Conservation (phyloP, 2,329 filamentous ascomycete species). For the Fusarium illudens region DNA sequence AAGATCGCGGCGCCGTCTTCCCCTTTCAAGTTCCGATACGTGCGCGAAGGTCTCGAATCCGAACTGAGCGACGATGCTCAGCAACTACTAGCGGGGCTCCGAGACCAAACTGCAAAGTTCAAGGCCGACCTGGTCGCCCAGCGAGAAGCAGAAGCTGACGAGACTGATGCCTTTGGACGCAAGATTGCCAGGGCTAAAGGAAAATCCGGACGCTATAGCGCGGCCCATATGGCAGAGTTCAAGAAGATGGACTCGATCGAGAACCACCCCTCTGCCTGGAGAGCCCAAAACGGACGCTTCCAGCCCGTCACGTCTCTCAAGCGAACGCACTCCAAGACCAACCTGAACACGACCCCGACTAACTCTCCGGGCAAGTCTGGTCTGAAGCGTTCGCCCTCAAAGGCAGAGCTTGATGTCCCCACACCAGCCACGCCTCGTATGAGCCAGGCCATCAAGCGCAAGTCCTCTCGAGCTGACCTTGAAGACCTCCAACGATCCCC, state of each 20-base stretch:
- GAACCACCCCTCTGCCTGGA: constrained; percentile 81
- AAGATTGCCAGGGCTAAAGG: constrained; percentile 84
- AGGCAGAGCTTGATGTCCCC: constrained; percentile 60
- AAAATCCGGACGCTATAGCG: constrained; percentile 81
- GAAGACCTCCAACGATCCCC: constrained; percentile 44
- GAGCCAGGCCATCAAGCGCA: constrained; percentile 49
- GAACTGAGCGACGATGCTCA: constrained; percentile 69
- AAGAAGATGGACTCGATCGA: constrained; percentile 98
- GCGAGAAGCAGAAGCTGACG: constrained; percentile 62
- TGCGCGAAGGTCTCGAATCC: constrained; percentile 58
- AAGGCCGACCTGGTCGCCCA: constrained; percentile 73
- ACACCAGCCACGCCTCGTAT: constrained; percentile 55
- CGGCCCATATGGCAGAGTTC: constrained; percentile 86
- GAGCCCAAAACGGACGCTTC: constrained; percentile 63
- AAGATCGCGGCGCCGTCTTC: constrained; percentile 64
- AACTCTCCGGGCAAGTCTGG: constrained; percentile 46
- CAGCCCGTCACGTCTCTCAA: constrained; percentile 58
- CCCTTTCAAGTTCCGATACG: constrained; percentile 75
- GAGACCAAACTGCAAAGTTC: constrained; percentile 75
- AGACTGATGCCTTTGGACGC: constrained; percentile 59
- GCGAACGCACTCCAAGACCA: constrained; percentile 57
- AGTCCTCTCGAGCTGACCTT: constrained; percentile 43
- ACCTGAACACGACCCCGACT: constrained; percentile 49
- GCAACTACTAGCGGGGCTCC: constrained; percentile 71
- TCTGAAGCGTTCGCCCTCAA: constrained; percentile 63